Evolutionary conservation across 2,329 filamentous ascomycete genomes (phyloP).

Genomic region (Davidsoniella virescens): DNA sequence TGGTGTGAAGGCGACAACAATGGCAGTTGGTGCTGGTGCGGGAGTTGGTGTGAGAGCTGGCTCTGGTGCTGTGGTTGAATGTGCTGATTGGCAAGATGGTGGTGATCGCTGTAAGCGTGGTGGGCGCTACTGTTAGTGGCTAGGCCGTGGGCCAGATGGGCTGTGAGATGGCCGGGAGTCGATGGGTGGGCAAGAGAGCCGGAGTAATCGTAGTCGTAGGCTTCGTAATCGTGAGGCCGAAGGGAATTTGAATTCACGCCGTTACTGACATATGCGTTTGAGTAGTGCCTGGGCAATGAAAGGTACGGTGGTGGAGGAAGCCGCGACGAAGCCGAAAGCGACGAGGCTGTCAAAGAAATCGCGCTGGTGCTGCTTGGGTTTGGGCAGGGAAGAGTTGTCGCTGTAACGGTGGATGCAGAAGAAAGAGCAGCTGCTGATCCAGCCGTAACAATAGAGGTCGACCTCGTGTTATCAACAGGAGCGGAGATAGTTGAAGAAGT

Average conservation of each 20-base stretch:
- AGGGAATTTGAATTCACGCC: neutral
- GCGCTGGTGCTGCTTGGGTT: conserved; percentile 11
- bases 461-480: conserved; percentile 5
- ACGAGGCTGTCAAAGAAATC: conserved; percentile 10
- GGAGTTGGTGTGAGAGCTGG: conserved; percentile 14
- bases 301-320: conserved; percentile 8
- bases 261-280: conserved; percentile 2
- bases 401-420: conserved; percentile 1
- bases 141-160: conserved; percentile 4
- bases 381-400: conserved; percentile 9
- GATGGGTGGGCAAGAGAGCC: conserved; percentile 1
- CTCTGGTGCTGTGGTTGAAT: neutral
- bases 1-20: conserved; percentile 15
- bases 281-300: conserved; percentile 2
- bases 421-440: conserved; percentile 7
- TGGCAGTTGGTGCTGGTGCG: conserved; percentile 16
- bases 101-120: conserved; percentile 6
- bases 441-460: conserved; percentile 2
- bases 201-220: conserved; percentile 11
- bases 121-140: conserved; percentile 2
- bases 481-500: conserved; percentile 3
- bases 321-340: conserved; percentile 7
- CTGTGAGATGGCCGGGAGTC: conserved; percentile 3
- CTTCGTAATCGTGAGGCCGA: conserved; percentile 9
- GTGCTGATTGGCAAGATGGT: conserved; percentile 34